Base-by-base conservation (phyloP, 352 stramenopile genomes). In the Phytopythium oedochilum region DNA sequence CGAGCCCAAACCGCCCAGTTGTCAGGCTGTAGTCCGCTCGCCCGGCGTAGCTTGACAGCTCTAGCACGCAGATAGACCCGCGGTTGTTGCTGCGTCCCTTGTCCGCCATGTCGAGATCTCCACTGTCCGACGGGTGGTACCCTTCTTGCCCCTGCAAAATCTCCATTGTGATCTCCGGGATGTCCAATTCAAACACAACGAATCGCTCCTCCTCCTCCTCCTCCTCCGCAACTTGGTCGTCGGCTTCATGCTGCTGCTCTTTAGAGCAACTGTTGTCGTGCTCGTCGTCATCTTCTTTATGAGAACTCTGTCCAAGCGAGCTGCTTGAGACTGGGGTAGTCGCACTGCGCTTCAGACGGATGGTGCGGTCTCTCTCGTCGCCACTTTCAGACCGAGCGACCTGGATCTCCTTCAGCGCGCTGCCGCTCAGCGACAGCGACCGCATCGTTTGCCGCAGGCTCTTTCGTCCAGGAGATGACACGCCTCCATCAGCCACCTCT, bases 111-210 rank as follows among this genome's bases (percentile, higher is more conserved):
- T 75, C 83, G 2, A 94, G 58, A 50, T 93, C 83, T 17, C 79
- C 85, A 61, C 73, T 89, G 40, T 65, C 76, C 6, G 81, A 89
- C 12, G 83, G 85, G 31, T 93, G 78, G 50, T 93, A 94, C 6
- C 85, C 85, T 46, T 88, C 60, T 48, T 90, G 70, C 0, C 83
- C 79, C 49, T 90, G 73, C 15, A 92, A 63, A 60, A 94, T 70
- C 46, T 94, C 85, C 63, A 94, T 78, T 36, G 85, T 78, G 18
- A 94, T 70, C 56, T 92, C 83, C 15, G 85, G 85, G 45, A 90
- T 70, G 32, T 73, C 58, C 2, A 86, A 18, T 3, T 76, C 78
- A 39, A 91, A 55, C 7, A 89, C 48, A n/a, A 88, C 54, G 46
- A 85, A 72, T 5, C 71, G 70, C 48, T 89, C 75, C 48, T 80